Evolutionary conservation across 805 yeast genomes (phyloP).

Genomic region (Torulaspora quercuum): DNA sequence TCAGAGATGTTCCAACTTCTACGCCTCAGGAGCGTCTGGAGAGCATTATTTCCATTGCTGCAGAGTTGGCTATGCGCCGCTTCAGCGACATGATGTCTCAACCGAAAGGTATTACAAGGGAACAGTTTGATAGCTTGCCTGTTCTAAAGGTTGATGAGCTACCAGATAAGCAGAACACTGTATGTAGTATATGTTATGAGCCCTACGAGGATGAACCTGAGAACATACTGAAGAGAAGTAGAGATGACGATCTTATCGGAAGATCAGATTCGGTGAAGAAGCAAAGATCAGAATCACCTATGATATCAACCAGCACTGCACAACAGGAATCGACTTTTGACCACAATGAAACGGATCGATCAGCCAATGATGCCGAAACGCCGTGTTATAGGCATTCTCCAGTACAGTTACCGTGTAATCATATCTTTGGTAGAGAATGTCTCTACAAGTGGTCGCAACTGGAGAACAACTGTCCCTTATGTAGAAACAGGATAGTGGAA

Average conservation of each 20-base stretch:
- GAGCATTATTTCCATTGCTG: slow-evolving; percentile 61
- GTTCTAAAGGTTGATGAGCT: slow-evolving; percentile 35
- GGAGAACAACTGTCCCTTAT: slow-evolving; percentile 79
- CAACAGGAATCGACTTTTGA: slow-evolving; percentile 6
- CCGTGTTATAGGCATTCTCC: slow-evolving; percentile 54
- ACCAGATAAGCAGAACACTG: slow-evolving; percentile 26
- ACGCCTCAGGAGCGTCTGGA: slow-evolving; percentile 59
- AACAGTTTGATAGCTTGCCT: slow-evolving; percentile 51
- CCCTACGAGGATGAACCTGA: slow-evolving; percentile 37
- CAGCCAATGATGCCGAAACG: slow-evolving; percentile 16
- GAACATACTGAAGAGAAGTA: slow-evolving; percentile 25
- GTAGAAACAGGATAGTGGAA: slow-evolving; percentile 57
- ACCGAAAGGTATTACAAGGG: slow-evolving; percentile 51
- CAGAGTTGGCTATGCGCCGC: slow-evolving; percentile 65
- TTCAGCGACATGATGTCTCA: slow-evolving; percentile 49
- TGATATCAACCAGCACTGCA: slow-evolving; percentile 1
- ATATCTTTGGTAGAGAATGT: slow-evolving; percentile 83
- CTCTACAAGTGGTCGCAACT: slow-evolving; percentile 75
- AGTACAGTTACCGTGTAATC: slow-evolving; percentile 77
- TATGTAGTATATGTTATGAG: slow-evolving; percentile 68
- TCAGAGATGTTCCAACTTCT: slow-evolving; percentile 62
- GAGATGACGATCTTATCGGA: slow-evolving; percentile 27
- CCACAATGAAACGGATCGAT: slow-evolving; percentile 2
- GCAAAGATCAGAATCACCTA: slow-evolving; percentile 19
- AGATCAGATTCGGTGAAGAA: slow-evolving; percentile 23